A percentile compares a stretch with the other conserved stretches of the same genome.
phyloP scores from a whole-genome alignment of 1,284 basidiomycete genomes.

The Pseudomicrostroma phylloplanum region DNA sequence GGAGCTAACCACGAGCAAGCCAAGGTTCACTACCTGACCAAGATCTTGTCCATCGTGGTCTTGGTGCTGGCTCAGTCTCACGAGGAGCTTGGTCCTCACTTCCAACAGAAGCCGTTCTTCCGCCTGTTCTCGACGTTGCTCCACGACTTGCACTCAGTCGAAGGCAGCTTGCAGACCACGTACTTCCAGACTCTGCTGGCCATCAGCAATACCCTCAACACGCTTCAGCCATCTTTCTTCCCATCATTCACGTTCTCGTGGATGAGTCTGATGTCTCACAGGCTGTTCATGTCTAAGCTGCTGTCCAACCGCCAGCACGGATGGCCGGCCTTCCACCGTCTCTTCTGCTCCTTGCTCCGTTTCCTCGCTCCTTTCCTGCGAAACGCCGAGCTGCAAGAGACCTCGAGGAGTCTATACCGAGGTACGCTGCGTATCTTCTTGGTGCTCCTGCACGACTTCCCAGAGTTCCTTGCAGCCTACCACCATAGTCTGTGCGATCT shows the following conservation, averaged over 20 bases:
- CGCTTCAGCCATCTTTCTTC: slow-evolving; percentile 91
- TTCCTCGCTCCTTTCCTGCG: slow-evolving; percentile 88
- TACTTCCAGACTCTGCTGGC: slow-evolving; percentile 85
- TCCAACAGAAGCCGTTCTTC: slow-evolving; percentile 98
- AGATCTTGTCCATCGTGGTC: slow-evolving; percentile 94
- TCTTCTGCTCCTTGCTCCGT: slow-evolving; percentile 83
- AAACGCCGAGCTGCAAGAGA: slow-evolving; percentile 69
- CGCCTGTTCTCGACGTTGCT: slow-evolving; percentile 95
- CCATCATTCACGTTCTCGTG: slow-evolving; percentile 97
- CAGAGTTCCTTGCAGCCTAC: slow-evolving; percentile 93
- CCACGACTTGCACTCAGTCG: slow-evolving; percentile 80
- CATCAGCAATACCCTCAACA: slow-evolving; percentile 86
- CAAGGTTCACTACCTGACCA: slow-evolving; percentile 93
- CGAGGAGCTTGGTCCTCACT: slow-evolving; percentile 80
- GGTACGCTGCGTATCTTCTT: slow-evolving; percentile 86
- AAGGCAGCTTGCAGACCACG: slow-evolving; percentile 69
- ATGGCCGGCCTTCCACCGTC: slow-evolving; percentile 91
- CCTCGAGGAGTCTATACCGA: slow-evolving; percentile 82
- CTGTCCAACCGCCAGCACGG: slow-evolving; percentile 81
- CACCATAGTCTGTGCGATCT: slow-evolving; percentile 91
- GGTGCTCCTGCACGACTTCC: slow-evolving; percentile 95
- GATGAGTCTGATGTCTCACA: slow-evolving; percentile 92
- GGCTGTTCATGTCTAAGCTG: slow-evolving; percentile 94
- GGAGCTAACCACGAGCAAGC: slow-evolving; percentile 83
- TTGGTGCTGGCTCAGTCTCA: slow-evolving; percentile 90